Evolutionary conservation across 441 rosid species (phyloP), one percentile per base, ranked within the genome.

Genomic region (Pelargonium australe): DNA sequence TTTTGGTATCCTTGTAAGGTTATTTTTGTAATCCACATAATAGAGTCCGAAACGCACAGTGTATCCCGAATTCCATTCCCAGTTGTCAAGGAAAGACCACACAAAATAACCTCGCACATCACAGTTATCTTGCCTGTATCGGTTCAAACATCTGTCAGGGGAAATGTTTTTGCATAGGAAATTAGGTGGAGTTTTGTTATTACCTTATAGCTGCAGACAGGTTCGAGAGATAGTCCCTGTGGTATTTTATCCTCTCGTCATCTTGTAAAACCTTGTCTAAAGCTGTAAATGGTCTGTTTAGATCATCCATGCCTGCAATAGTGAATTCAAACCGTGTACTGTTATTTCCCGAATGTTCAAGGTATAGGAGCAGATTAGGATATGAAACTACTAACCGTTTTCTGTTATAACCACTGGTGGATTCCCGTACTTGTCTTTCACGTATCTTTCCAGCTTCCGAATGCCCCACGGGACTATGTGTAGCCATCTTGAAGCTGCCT

Each of bases 41-140:
- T 94, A 89, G 11, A 91, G 85, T 75, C 96, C 92, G 25, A 94
- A 94, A 62, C 97, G 79, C 10, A 91, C 96, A 0, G 97, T 87
- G 71, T 89, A 91, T 25, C 96, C 96, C 5, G 82, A 85, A 81
- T 88, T 91, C 98, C 98, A 91, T 70, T 93, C 97, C 97, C 92
- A 89, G 70, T 93, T 94, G 75, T 91, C 98, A 1, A 88, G 87
- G 87, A 89, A 76, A 16, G 96, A 91, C 97, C 96, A 91, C n/a
- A 80, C 85, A 49, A 89, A 91, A 64, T 88, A 91, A 2, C 97
- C 95, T 2, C 84, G 83, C 5, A 89, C 77, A 34, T 91, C 75
- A 16, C 93, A 91, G 2, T 70, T 66, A 73, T 87, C 93, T 66
- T 78, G 51, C 84, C 98, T 89, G 87, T 68, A 51, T 72, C 17